Evolutionary conservation across 2,329 filamentous ascomycete species (phyloP).

Genomic region (Pseudonectria buxi): DNA sequence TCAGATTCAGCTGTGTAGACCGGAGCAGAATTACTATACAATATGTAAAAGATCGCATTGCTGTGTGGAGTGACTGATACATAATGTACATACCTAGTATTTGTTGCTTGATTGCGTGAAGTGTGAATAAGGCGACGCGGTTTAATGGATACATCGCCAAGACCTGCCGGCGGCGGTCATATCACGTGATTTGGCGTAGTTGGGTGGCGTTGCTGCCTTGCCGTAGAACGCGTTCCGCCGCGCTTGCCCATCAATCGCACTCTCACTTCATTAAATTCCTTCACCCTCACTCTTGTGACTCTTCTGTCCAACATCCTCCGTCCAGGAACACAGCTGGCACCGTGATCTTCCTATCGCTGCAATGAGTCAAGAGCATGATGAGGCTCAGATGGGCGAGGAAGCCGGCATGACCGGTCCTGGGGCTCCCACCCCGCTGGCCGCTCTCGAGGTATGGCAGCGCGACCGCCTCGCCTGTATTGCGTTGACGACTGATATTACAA

Average conservation of each 20-base stretch:
- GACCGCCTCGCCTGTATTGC: not conserved
- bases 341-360: constrained; percentile 2
- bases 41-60: too few species aligned
- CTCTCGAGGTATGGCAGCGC: constrained; percentile 64
- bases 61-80: too few species aligned
- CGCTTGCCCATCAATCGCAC: constrained; percentile 20
- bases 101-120: too few species aligned
- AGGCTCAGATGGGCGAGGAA: constrained; percentile 61
- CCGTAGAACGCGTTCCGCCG: constrained; percentile 28
- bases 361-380: constrained; percentile 57
- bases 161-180: too few species aligned
- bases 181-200: constrained; percentile 35
- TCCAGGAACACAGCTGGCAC: not conserved
- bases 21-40: too few species aligned
- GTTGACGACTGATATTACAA: constrained; percentile 6
- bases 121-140: too few species aligned
- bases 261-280: constrained; percentile 9
- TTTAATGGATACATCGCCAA: too few species aligned
- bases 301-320: not conserved
- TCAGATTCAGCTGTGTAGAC: too few species aligned
- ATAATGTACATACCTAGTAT: too few species aligned
- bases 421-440: constrained; percentile 81
- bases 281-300: not conserved
- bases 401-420: constrained; percentile 71
- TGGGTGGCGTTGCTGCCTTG: constrained; percentile 19